Percentiles rank a stretch among this genome's conserved stretches.
Evolutionary conservation across 2,329 filamentous ascomycete genomes (phyloP).

Genomic region (Xylariales sp.): DNA sequence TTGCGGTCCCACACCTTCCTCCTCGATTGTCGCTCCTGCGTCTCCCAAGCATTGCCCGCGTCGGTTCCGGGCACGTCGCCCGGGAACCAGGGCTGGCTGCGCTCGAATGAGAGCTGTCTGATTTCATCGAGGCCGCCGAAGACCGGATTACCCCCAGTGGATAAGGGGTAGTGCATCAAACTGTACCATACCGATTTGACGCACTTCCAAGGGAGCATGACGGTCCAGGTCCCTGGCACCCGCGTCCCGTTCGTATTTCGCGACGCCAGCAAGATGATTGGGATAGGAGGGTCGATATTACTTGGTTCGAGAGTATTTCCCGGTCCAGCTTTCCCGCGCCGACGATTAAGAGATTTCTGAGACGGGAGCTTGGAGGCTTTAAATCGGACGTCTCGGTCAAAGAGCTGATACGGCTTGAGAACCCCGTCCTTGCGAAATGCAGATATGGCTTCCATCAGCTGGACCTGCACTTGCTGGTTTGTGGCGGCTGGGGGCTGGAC

Average conservation of each 20-base stretch:
- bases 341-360: slow-evolving; percentile 83
- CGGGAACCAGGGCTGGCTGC: slow-evolving; percentile 83
- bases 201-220: slow-evolving; percentile 91
- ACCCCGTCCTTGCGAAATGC: slow-evolving; percentile 73
- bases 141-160: slow-evolving; percentile 80
- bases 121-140: slow-evolving; percentile 86
- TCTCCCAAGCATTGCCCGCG: slow-evolving; percentile 83
- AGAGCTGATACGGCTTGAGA: slow-evolving; percentile 66
- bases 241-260: slow-evolving; percentile 60
- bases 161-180: slow-evolving; percentile 83
- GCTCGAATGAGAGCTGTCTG: slow-evolving; percentile 84
- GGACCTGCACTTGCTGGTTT: slow-evolving; percentile 41
- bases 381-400: slow-evolving; percentile 74
- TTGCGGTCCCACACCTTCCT: slow-evolving; percentile 77
- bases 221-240: slow-evolving; percentile 78
- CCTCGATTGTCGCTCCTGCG: slow-evolving; percentile 69
- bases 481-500: slow-evolving; percentile 54
- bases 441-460: slow-evolving; percentile 70
- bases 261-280: slow-evolving; percentile 75
- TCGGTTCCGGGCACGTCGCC: slow-evolving; percentile 83
- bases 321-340: slow-evolving; percentile 72
- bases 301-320: slow-evolving; percentile 70
- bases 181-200: slow-evolving; percentile 87
- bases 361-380: slow-evolving; percentile 74
- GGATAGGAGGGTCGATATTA: slow-evolving; percentile 78